Evolutionary conservation across 176 grass and related monocot species (phyloP), one percentile per base, ranked within the genome.

Genomic region (Thinopyrum elongatum): DNA sequence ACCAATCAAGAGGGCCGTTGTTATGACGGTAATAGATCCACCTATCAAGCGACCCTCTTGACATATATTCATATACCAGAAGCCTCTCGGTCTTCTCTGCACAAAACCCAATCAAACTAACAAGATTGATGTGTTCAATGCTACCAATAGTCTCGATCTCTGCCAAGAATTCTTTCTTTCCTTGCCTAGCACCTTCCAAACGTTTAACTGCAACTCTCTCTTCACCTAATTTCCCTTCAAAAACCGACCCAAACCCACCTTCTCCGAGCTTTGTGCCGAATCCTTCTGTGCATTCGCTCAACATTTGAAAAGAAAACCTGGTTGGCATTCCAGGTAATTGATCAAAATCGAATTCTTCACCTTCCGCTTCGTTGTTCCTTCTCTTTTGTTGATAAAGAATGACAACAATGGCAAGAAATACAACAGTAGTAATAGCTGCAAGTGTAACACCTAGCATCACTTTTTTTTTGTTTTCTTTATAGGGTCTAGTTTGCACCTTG

Each of bases 61-160:
- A 22, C 66, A 70, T 38, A 38, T 70, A 38, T n/a, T 70, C 66
- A 70, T 70, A 38, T 2, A 38, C 66, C 4, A 36, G 33, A 36
- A 70, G 66, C 0, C 17, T 36, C 66, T 38, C 33, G 6, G 33
- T 11, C 19, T 70, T 22, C 4, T 70, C 19, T 70, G 9, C 33
- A 36, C 33, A 70, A 0, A n/a, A 70, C 0, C 31, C 33, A 36
- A 38, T 38, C 33, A 70, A 9, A 8, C 19, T 17, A 1, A 70
- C 33, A 22, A 70, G 66, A 70, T 36, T 70, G 66, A 70, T 70
- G 66, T 70, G 66, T 70, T 70, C 66, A 70, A 70, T 70, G 30
- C 66, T 70, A 2, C 66, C 66, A 6, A 70, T 70, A 9, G 66
- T 70, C 33, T 70, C 66, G 2, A 70, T 4, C 3, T 70, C 66